Base-by-base conservation (phyloP, 805 yeast species). In the Pichia scutulata region DNA sequence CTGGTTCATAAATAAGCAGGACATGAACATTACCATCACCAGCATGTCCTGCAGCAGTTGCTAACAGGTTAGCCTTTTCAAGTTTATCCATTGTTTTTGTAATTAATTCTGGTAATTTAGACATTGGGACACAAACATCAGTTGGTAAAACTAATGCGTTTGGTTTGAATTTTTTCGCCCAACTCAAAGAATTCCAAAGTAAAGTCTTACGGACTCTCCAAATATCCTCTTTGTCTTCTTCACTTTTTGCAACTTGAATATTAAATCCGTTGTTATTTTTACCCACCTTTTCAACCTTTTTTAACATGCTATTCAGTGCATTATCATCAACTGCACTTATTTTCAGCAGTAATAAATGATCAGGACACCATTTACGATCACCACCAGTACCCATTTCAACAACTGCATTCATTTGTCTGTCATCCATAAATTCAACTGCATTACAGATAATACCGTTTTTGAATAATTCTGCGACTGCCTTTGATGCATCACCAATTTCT, bases 21-120 rank as follows among this genome's bases (percentile, higher is more conserved):
- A 85, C 78, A 60, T 86, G 95, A 65, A 86, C 79, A 64, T 86
- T 86, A 36, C 93, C 93, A 63, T 86, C 95, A 28, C 93, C 93
- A 41, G 85, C 87, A 65, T 86, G 95, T 7, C 92, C 92, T 41
- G 86, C 78, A 28, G 82, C 77, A 1, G 87, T 79, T 45, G 80
- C 77, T 37, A 72, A 60, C 41, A 82, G 64, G 0, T 80, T 80
- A 25, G 79, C 74, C 4, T 65, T 61, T 47, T 74, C 76, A 57
- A 86, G 69, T 50, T 81, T 88, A 6, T 69, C 68, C 63, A 83
- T 79, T 2, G 89, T 80, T 44, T 75, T 80, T 26, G 74, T 70
- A 43, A 86, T 81, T 36, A 84, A 75, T n/a, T 70, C 68, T 2
- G 92, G 80, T 43, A 86, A 71, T 50, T 71, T 71, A 0, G 90